phyloP scores from a whole-genome alignment of 768 basidiomycete genomes.

The Cystofilobasidium capitatum region DNA sequence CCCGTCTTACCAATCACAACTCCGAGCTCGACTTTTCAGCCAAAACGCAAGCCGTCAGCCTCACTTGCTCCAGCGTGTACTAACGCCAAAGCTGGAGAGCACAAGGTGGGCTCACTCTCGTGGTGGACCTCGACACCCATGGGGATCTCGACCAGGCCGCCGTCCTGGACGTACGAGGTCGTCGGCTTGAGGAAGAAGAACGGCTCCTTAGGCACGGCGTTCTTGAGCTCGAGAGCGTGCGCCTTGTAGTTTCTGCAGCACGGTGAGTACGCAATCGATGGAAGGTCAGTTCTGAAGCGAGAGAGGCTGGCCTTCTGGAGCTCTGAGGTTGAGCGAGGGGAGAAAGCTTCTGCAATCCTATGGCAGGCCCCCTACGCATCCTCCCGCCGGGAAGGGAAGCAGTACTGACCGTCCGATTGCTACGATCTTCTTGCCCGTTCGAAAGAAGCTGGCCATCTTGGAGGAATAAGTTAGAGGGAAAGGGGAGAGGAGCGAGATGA shows the following conservation, averaged over 20 bases:
- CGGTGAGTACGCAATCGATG: neutral
- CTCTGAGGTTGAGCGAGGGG: neutral
- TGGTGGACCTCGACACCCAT: conserved; percentile 73
- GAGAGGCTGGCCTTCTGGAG: conserved; percentile 54
- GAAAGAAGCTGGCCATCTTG: conserved; percentile 19
- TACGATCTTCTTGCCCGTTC: conserved; percentile 49
- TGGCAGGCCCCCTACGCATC: too few species aligned
- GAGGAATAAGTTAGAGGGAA: too few species aligned
- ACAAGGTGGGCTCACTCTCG: conserved; percentile 55
- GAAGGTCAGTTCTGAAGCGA: conserved; percentile 21
- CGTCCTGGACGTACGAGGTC: conserved; percentile 66
- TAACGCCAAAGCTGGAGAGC: neutral
- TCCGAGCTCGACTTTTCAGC: conserved; percentile 73
- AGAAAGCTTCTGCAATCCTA: neutral
- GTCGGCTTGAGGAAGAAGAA: conserved; percentile 99
- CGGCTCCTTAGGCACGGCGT: conserved; percentile 79
- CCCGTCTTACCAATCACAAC: conserved; percentile 87
- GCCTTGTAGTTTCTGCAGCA: conserved; percentile 40
- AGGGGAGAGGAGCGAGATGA: too few species aligned
- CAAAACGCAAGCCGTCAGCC: neutral
- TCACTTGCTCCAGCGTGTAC: neutral
- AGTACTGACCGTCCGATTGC: conserved; percentile 65
- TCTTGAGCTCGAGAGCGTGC: conserved; percentile 84
- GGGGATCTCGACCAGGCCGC: conserved; percentile 78
- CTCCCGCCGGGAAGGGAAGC: too few species aligned